A percentile compares a stretch with the other conserved stretches of the same genome.
These are phyloP conservation scores for Solanum hybrid DNA, from an alignment of 305 asterid genomes.

Conservation along the genomic window DNA sequence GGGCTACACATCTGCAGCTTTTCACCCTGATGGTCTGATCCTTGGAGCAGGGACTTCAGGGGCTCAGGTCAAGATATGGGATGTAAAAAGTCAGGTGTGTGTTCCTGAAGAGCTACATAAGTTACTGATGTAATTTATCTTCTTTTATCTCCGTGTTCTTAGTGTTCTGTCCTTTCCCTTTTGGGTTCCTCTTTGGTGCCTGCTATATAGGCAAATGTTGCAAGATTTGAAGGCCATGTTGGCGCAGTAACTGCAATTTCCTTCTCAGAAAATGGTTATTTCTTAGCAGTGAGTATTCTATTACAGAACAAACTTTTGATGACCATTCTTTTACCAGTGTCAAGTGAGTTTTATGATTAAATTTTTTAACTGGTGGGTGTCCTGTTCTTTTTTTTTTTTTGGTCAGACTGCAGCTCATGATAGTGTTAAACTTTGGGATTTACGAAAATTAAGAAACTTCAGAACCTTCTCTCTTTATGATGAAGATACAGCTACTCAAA, in stretches of 20 bases:
- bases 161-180: background rate
- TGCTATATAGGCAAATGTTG: slow-evolving; percentile 57
- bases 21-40: slow-evolving; percentile 98
- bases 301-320: background rate
- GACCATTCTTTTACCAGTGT: background rate
- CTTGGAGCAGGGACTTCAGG: slow-evolving; percentile 89
- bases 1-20: slow-evolving; percentile 85
- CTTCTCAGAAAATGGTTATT: slow-evolving; percentile 96
- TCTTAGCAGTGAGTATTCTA: slow-evolving; percentile 67
- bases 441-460: slow-evolving; percentile 81
- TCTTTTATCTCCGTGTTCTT: background rate
- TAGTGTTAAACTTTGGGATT: slow-evolving; percentile 96
- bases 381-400: background rate
- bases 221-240: slow-evolving; percentile 72
- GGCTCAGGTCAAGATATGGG: slow-evolving; percentile 85
- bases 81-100: slow-evolving; percentile 87
- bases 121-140: background rate
- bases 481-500: slow-evolving; percentile 70
- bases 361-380: background rate
- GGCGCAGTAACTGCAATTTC: slow-evolving; percentile 84
- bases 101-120: background rate
- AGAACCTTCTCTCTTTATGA: slow-evolving; percentile 74
- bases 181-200: background rate
- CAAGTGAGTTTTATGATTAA: background rate
- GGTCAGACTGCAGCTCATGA: slow-evolving; percentile 91